These are phyloP conservation scores for Colletotrichum scovillei DNA, from an alignment of 2,329 filamentous ascomycete species.

Conservation along the genomic window DNA sequence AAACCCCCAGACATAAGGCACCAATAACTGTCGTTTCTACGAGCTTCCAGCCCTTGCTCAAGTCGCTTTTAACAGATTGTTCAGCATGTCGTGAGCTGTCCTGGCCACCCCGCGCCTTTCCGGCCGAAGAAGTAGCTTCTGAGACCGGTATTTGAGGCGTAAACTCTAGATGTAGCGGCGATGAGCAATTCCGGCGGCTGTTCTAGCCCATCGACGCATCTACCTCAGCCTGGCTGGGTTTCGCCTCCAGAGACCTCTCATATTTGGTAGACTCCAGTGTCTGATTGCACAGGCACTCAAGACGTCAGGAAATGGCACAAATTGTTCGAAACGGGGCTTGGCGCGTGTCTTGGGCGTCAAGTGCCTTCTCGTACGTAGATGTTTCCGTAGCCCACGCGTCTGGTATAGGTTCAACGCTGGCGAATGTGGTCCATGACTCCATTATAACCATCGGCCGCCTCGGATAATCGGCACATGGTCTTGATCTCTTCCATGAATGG, in stretches of 20 bases:
- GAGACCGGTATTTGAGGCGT: background rate
- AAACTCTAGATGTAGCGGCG: background rate
- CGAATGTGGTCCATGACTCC: background rate
- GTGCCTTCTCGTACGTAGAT: background rate
- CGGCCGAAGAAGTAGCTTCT: background rate
- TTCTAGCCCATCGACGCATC: background rate
- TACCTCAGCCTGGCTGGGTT: background rate
- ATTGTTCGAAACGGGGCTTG: background rate
- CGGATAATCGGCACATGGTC: background rate
- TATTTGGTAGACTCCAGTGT: background rate
- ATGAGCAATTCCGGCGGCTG: background rate
- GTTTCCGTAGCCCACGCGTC: conserved; percentile 11
- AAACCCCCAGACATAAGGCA: background rate
- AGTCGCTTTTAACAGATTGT: background rate
- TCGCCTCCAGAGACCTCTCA: background rate
- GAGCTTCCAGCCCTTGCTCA: background rate
- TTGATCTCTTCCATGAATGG: background rate
- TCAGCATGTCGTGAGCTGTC: background rate
- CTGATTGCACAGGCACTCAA: background rate
- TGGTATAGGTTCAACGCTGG: background rate
- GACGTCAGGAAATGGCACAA: background rate
- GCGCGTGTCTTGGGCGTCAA: background rate
- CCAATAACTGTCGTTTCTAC: background rate
- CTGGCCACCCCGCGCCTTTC: background rate
- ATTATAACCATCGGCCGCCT: conserved; percentile 15